Evolutionary conservation across 1,284 basidiomycete species (phyloP), one percentile per base, ranked within the genome.

Genomic region (Irpex sp.): DNA sequence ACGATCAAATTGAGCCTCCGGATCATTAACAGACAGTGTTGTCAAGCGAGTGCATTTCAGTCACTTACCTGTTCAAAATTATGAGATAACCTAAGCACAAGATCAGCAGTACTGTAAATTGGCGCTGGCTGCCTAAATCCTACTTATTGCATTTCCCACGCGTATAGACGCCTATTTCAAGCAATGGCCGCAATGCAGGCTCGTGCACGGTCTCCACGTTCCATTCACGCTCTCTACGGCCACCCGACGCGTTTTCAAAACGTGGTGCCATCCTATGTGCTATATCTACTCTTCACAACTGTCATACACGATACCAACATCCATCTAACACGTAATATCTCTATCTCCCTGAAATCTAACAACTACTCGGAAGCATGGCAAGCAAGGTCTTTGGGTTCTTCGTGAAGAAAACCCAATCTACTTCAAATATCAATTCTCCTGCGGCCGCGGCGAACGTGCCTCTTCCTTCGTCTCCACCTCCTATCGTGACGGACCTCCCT

Each of bases 311-410:
- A 54, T 54, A 54, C 48, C 48, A 14, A 9, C 10, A 16, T 18
- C 21, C 48, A 45, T 54, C 23, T 23, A 28, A 23, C 16, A 52
- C 49, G 21, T 52, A 52, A 52, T 52, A 12, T 18, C 49, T 23
- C 49, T 23, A 23, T 23, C 23, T 28, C 28, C 28, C 28, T 28
- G 28, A 3, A 28, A 28, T 28, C 28, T 28, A 23, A 23, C 23
- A 23, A 4, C 23, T 2, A 23, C 28, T 5, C 6, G 2, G 28
- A 28, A 28, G 10, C 23, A 16, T 54, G 28, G 33, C 52, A 36
- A 54, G 21, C 28, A 82, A 83, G 80, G 78, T 84, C 37, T 83
- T 85, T 67, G 74, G 80, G 4, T 75, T 84, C 45, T 82, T 85
- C 63, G 66, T 73, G 23, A 78, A 80, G 65, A 82, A 53, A n/a